Percentiles rank a stretch among this genome's conserved stretches.
Conservation (phyloP, 176 grass and related monocot genomes). For the Ensete glaucum region DNA sequence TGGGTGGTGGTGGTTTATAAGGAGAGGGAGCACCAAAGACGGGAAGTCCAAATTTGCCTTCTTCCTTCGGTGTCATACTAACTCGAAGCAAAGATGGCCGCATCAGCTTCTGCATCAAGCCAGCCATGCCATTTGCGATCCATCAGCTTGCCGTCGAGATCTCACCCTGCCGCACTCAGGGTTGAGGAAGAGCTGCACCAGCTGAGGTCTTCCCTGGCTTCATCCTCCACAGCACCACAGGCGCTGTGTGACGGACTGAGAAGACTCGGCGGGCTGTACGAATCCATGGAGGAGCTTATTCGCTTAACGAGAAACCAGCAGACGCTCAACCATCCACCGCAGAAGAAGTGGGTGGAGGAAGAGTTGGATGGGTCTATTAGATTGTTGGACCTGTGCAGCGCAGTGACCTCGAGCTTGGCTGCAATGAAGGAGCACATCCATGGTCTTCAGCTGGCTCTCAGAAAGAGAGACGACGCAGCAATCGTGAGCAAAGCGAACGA, state of each 20-base stretch:
- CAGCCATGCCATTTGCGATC: conserved; percentile 19
- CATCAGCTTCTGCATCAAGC: neutral
- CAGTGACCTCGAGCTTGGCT: conserved; percentile 3
- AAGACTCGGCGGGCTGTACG: conserved; percentile 15
- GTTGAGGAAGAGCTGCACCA: conserved; percentile 2
- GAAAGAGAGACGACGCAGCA: conserved; percentile 11
- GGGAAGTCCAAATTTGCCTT: neutral
- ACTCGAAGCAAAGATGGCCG: neutral
- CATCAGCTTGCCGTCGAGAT: conserved; percentile 24
- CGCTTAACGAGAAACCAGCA: conserved; percentile 12
- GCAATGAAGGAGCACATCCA: conserved; percentile 22
- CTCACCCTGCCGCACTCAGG: neutral
- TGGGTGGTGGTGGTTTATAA: neutral
- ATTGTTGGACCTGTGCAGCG: conserved; percentile 19
- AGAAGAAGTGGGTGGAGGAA: conserved; percentile 22
- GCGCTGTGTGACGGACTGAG: conserved; percentile 1
- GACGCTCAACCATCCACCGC: neutral
- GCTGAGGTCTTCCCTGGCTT: conserved; percentile 2
- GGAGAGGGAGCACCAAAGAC: neutral
- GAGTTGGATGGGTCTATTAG: conserved; percentile 16
- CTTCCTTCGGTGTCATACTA: neutral
- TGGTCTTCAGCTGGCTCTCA: conserved; percentile 7
- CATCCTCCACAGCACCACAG: conserved; percentile 2
- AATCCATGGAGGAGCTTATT: conserved; percentile 7
- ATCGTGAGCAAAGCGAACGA: neutral